phyloP scores from a whole-genome alignment of 2,329 filamentous ascomycete genomes.

The Colletotrichum liriopes region DNA sequence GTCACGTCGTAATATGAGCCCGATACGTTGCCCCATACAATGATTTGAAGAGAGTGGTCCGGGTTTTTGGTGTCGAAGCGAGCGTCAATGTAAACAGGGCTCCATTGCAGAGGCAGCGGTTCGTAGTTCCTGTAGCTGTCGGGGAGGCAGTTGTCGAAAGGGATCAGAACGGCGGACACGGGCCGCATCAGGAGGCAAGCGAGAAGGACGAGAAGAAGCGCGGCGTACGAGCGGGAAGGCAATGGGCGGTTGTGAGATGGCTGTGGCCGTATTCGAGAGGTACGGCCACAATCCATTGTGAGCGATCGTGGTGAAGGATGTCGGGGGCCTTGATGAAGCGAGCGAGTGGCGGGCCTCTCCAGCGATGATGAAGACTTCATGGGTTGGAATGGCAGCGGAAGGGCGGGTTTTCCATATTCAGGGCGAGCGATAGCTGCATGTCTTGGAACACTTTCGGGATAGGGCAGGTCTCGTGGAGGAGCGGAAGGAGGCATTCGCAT shows the following conservation, averaged over 20 bases:
- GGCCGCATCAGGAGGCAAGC: conserved; percentile 58
- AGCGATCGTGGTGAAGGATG: conserved; percentile 5
- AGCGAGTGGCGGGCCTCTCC: conserved; percentile 31
- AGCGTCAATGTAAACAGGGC: conserved; percentile 82
- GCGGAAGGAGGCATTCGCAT: conserved; percentile 40
- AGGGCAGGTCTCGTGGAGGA: conserved; percentile 23
- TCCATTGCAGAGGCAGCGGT: conserved; percentile 77
- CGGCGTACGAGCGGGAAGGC: conserved; percentile 35
- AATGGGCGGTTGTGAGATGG: neutral
- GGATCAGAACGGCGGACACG: conserved; percentile 76
- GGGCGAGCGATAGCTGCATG: conserved; percentile 29
- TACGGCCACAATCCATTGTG: conserved; percentile 24
- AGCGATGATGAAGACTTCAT: conserved; percentile 38
- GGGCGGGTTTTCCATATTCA: conserved; percentile 40
- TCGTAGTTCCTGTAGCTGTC: conserved; percentile 68
- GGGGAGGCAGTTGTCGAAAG: conserved; percentile 88
- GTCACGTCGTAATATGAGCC: conserved; percentile 73
- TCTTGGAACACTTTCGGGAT: conserved; percentile 32
- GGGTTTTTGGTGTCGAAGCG: conserved; percentile 75
- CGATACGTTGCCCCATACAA: conserved; percentile 91
- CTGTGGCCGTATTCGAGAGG: neutral
- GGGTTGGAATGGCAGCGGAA: conserved; percentile 39
- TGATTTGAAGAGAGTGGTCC: conserved; percentile 80
- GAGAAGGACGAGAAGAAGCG: conserved; percentile 57
- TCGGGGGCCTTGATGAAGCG: conserved; percentile 15